Base-by-base conservation (phyloP, 208 protist species). In the Leishmania braziliensis region DNA sequence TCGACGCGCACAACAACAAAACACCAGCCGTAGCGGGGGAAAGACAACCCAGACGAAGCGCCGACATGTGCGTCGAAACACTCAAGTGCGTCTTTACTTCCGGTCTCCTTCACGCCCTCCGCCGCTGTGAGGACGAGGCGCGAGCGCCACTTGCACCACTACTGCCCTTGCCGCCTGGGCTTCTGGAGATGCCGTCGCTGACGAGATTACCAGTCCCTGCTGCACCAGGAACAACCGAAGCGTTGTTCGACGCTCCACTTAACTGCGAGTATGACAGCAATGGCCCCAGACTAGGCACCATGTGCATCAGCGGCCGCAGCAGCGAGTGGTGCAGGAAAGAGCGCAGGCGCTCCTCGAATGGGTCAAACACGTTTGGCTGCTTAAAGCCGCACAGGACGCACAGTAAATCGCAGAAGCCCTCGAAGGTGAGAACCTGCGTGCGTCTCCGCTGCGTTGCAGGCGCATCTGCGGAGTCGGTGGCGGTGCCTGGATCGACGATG, bases 321-420 rank as follows among this genome's bases (percentile, higher is more conserved):
- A 97, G 63, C n/a, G 91, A 92, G 74, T 89, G 89, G 9, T 91
- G 88, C 79, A 97, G 79, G 68, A 98, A 98, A 5, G 85, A 74
- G 43, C 78, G 78, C 43, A 98, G 84, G 5, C 93, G 88, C 79
- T 92, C 85, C 29, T 92, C 87, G 79, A 93, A 92, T 0, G 93
- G 90, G 51, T 93, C 90, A 23, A 98, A 89, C 18, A 94, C 93
- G 82, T 98, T 98, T 8, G 95, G 95, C 82, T 93, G 92, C 81
- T 96, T 95, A 76, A 97, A 96, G 80, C 90, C 77, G 84, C 93
- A 97, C 43, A 98, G 69, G 29, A 96, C 92, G 62, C 95, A 98
- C 12, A 98, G 84, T 16, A 98, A 92, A 18, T 96, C 79, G 10
- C 93, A 81, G 78, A 98, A 98, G 8, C 93, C 90, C 46, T 96